Conservation (phyloP, 805 yeast genomes). For the Sugiyamaella smithiae region DNA sequence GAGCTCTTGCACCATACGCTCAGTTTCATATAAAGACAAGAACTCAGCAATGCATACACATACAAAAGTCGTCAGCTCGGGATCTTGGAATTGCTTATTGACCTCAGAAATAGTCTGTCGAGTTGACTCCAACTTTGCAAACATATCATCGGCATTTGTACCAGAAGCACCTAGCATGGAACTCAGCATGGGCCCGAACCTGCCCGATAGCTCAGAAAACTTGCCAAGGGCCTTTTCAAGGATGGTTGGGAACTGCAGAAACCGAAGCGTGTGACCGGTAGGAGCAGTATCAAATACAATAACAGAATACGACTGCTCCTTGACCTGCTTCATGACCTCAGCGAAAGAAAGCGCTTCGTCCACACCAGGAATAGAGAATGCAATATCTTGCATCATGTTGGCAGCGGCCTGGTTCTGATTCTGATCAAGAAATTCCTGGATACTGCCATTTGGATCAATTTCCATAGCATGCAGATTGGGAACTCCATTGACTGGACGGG, state of each 20-base stretch:
- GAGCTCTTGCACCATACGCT: slow-evolving; percentile 94
- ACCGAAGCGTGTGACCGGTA: slow-evolving; percentile 96
- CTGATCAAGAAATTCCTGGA: slow-evolving; percentile 70
- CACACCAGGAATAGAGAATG: slow-evolving; percentile 95
- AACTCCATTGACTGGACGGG: slow-evolving; percentile 88
- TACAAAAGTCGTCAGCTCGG: slow-evolving; percentile 86
- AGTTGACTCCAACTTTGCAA: slow-evolving; percentile 73
- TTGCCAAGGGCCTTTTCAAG: slow-evolving; percentile 83
- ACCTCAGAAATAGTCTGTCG: slow-evolving; percentile 82
- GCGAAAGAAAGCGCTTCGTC: slow-evolving; percentile 97
- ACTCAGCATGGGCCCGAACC: slow-evolving; percentile 87
- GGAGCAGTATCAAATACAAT: slow-evolving; percentile 99
- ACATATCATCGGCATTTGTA: slow-evolving; percentile 55
- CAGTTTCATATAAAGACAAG: slow-evolving; percentile 93
- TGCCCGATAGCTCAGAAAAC: slow-evolving; percentile 79
- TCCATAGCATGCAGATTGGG: slow-evolving; percentile 94
- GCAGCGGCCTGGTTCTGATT: slow-evolving; percentile 51
- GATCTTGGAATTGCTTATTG: slow-evolving; percentile 91
- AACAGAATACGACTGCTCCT: slow-evolving; percentile 71
- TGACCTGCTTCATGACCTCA: slow-evolving; percentile 96
- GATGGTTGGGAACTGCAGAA: slow-evolving; percentile 90
- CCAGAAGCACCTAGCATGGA: slow-evolving; percentile 61
- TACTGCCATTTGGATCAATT: slow-evolving; percentile 91
- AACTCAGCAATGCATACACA: slow-evolving; percentile 98
- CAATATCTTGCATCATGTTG: slow-evolving; percentile 81